Percentiles rank a stretch among this genome's conserved stretches.
These are phyloP conservation scores for Moricandia moricandioides DNA, from an alignment of 345 rosid genomes.

Conservation along the genomic window DNA sequence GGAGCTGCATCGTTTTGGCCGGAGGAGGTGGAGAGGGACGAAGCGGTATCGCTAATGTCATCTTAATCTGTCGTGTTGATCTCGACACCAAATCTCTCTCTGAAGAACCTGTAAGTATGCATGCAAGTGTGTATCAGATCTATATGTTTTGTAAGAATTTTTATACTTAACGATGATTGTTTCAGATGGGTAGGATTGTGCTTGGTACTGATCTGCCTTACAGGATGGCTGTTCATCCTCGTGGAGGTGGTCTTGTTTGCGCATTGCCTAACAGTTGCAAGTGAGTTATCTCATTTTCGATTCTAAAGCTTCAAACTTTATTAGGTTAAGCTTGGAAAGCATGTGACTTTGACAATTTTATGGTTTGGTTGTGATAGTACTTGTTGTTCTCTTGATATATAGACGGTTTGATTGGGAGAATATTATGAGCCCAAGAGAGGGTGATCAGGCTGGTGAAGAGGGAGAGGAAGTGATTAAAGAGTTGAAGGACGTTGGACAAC, in stretches of 20 bases:
- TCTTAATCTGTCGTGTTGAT: constrained; percentile 54
- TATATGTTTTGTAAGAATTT: neutral
- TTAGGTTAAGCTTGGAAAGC: neutral
- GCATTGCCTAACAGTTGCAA: constrained; percentile 72
- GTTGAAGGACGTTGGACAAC: constrained; percentile 69
- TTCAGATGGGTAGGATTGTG: constrained; percentile 53
- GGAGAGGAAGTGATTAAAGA: constrained; percentile 54
- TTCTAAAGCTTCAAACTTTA: neutral
- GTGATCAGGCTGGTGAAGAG: constrained; percentile 43
- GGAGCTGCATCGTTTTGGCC: constrained; percentile 49
- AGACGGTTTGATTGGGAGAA: constrained; percentile 77
- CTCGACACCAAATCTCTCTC: constrained; percentile 59
- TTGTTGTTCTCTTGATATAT: constrained; percentile 13
- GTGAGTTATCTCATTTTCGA: constrained; percentile 31
- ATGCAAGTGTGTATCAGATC: neutral
- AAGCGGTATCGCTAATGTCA: constrained; percentile 77
- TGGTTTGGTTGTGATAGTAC: neutral
- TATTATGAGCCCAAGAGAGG: constrained; percentile 40
- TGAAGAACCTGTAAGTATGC: constrained; percentile 58
- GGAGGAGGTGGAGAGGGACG: constrained; percentile 94
- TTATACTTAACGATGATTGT: neutral
- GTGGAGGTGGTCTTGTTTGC: constrained; percentile 70
- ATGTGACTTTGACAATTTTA: neutral
- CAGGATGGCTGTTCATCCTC: constrained; percentile 78
- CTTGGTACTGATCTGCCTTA: constrained; percentile 76